Conservation (phyloP, 495 filamentous ascomycete species). For the Trypethelium eluteriae region DNA sequence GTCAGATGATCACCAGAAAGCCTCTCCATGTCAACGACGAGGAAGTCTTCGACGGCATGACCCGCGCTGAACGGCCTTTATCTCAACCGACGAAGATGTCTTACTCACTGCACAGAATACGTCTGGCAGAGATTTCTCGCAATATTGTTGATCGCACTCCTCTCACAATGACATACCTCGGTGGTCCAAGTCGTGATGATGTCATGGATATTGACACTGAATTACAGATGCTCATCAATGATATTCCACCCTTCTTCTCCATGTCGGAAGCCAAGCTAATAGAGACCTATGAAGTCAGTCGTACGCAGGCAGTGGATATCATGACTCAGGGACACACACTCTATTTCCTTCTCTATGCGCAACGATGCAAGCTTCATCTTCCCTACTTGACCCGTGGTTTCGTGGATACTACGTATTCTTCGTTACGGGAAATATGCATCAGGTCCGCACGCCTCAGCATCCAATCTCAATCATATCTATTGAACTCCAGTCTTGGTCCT, state of each 20-base stretch:
- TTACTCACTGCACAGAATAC: conserved; percentile 42
- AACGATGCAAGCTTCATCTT: conserved; percentile 40
- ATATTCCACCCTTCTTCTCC: conserved; percentile 23
- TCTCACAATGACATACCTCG: conserved; percentile 18
- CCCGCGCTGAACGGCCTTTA: conserved; percentile 28
- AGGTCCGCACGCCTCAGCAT: conserved; percentile 35
- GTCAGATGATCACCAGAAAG: conserved; percentile 41
- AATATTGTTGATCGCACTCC: conserved; percentile 38
- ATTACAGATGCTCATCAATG: conserved; percentile 29
- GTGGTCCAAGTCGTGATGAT: conserved; percentile 20
- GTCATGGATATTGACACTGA: conserved; percentile 33
- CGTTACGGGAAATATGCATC: conserved; percentile 36
- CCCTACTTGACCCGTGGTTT: conserved; percentile 32
- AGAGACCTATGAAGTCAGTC: conserved; percentile 13
- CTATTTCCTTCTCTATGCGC: conserved; percentile 33
- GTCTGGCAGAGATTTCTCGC: conserved; percentile 41
- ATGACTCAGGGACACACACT: conserved; percentile 35
- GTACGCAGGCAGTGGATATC: conserved; percentile 22
- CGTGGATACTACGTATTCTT: conserved; percentile 28
- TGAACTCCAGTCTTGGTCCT: conserved; percentile 10
- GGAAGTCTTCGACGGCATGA: conserved; percentile 38
- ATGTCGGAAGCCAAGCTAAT: conserved; percentile 13
- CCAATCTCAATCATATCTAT: conserved; percentile 27
- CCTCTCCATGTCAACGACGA: conserved; percentile 44
- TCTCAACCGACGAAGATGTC: conserved; percentile 41